A percentile compares a stretch with the other conserved stretches of the same genome.
Conservation (phyloP, 805 yeast species). For the Saturnispora serradocipensis region DNA sequence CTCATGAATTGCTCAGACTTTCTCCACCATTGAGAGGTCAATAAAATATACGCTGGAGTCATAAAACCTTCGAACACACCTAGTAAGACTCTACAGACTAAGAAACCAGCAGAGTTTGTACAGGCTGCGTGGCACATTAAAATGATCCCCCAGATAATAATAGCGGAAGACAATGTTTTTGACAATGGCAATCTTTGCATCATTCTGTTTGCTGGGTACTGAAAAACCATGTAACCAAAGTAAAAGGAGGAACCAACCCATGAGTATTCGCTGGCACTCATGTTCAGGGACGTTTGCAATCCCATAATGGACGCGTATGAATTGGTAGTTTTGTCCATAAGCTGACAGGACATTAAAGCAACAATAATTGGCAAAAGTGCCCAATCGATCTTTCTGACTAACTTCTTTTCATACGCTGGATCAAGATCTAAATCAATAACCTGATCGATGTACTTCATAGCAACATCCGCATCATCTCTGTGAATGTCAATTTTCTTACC, state of each 20-base stretch:
- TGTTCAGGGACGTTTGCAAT: constrained; percentile 36
- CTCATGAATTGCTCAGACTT: constrained; percentile 27
- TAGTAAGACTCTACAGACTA: constrained; percentile 38
- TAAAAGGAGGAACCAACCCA: constrained; percentile 25
- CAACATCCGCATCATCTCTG: constrained; percentile 12
- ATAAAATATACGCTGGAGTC: constrained; percentile 30
- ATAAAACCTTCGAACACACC: constrained; percentile 35
- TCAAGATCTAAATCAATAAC: constrained; percentile 5
- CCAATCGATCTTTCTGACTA: constrained; percentile 37
- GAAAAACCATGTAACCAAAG: constrained; percentile 41
- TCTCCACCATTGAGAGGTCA: constrained; percentile 26
- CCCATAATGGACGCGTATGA: constrained; percentile 54
- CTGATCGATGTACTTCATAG: constrained; percentile 9
- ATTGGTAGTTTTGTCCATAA: constrained; percentile 50
- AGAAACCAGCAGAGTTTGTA: constrained; percentile 37
- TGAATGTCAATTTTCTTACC: constrained; percentile 8
- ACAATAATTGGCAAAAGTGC: constrained; percentile 43
- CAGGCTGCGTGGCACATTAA: constrained; percentile 40
- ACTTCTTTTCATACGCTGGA: constrained; percentile 4
- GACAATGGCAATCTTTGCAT: constrained; percentile 40
- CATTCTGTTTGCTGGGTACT: constrained; percentile 41
- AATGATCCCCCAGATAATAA: constrained; percentile 38
- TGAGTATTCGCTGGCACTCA: constrained; percentile 33
- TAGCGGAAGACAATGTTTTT: constrained; percentile 22
- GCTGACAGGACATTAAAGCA: constrained; percentile 41